phyloP scores from a whole-genome alignment of 495 filamentous ascomycete species.

The Elasticomyces elasticus region DNA sequence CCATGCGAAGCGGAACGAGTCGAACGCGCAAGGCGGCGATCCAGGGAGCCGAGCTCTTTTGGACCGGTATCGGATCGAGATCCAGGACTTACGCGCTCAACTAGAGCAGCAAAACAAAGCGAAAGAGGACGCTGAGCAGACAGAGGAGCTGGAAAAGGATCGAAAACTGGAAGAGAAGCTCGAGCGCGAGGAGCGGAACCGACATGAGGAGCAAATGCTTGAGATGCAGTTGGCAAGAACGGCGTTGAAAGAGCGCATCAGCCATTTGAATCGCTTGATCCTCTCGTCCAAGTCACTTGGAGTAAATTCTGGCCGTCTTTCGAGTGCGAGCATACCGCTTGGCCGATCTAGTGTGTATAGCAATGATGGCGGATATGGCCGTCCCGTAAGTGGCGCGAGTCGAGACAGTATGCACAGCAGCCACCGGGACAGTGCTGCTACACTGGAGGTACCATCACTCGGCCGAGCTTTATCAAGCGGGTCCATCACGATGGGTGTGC shows the following conservation, averaged over 20 bases:
- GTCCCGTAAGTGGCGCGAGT: constrained; percentile 48
- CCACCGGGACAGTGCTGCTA: constrained; percentile 11
- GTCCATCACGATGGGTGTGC: constrained; percentile 14
- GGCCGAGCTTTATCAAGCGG: constrained; percentile 14
- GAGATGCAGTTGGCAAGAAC: constrained; percentile 97
- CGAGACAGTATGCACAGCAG: constrained; percentile 16
- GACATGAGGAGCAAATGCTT: constrained; percentile 93
- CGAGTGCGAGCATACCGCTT: constrained; percentile 54
- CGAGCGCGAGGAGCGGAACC: constrained; percentile 69
- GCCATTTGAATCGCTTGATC: constrained; percentile 92
- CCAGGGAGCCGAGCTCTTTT: constrained; percentile 77
- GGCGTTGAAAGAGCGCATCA: constrained; percentile 91
- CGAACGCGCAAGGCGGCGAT: constrained; percentile 56
- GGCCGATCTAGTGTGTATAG: constrained; percentile 44
- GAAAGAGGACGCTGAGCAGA: constrained; percentile 56
- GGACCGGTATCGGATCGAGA: constrained; percentile 91
- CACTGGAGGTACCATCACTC: constrained; percentile 17
- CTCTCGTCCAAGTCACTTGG: constrained; percentile 90
- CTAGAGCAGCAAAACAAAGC: constrained; percentile 65
- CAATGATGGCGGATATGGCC: constrained; percentile 38
- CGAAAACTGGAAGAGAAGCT: constrained; percentile 55
- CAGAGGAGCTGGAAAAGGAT: constrained; percentile 47
- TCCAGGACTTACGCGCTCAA: constrained; percentile 67
- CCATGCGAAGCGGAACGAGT: constrained; percentile 89
- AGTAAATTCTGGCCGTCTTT: constrained; percentile 58